phyloP scores from a whole-genome alignment of 805 yeast genomes.

The Zygotorulaspora sp. region DNA sequence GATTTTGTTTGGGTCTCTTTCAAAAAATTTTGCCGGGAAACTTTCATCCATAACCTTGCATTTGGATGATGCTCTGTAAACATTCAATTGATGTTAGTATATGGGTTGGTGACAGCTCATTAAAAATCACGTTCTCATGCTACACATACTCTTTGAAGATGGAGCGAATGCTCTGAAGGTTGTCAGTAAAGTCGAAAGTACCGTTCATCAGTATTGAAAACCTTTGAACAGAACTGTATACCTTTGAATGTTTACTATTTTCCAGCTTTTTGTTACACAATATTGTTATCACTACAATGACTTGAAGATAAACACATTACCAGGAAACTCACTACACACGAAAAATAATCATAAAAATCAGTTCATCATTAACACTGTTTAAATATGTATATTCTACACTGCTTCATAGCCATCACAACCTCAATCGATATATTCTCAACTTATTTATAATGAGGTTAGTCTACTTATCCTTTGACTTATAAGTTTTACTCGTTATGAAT shows the following conservation, averaged over 20 bases:
- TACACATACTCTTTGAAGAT: slow-evolving; percentile 27
- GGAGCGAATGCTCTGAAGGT: slow-evolving; percentile 18
- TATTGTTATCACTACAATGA: no score
- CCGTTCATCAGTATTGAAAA: background rate
- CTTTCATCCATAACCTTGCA: slow-evolving; percentile 32
- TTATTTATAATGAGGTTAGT: background rate
- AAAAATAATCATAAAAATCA: no score
- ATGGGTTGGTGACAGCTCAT: no score
- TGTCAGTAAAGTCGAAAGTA: slow-evolving; percentile 8
- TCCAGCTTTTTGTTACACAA: background rate
- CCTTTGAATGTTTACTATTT: background rate
- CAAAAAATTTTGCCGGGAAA: slow-evolving; percentile 47
- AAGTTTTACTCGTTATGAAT: slow-evolving; percentile 30
- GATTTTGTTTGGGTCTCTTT: slow-evolving; percentile 42
- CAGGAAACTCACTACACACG: no score
- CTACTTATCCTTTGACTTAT: slow-evolving; percentile 10
- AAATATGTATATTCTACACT: no score
- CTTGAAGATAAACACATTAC: no score
- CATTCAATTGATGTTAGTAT: slow-evolving; percentile 15
- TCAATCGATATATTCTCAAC: no score
- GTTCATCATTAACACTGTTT: no score
- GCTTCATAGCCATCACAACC: no score
- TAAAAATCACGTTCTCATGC: background rate
- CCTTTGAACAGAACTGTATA: background rate
- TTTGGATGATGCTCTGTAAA: slow-evolving; percentile 27